Base-by-base conservation (phyloP, 2,329 filamentous ascomycete species). In the Penicillium decumbens region DNA sequence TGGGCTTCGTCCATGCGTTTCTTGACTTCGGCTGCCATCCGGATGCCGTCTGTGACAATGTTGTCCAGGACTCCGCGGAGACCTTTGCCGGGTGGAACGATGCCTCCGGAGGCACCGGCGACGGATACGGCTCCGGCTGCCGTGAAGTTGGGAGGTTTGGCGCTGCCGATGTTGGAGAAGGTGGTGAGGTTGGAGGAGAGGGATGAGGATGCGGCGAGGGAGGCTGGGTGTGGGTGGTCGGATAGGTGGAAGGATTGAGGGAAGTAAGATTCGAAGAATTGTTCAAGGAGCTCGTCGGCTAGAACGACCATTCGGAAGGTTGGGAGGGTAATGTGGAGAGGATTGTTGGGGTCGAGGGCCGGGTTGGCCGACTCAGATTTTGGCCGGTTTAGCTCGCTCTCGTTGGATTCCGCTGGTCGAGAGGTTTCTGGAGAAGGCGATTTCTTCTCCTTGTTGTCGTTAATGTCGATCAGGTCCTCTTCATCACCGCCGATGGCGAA, bases 271-370 rank as follows among this genome's bases (percentile, higher is more conserved):
- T 98, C 93, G 67, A 98, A 98, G 73, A 98, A 98, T 60, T 95
- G 88, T 64, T 98, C 92, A 5, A 98, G 81, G 0, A 95, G 80
- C 69, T 98, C 93, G 65, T 98, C 93, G 38, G 93, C 93, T 6
- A 98, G 82, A 8, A 98, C 88, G 3, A 98, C 90, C 93, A 98
- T 98, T 57, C 93, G 87, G 79, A 98, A 98, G 0, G 93, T 98
- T 1, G 93, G 93, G 1, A 98, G 80, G 0, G 93, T 97, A 64
- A 98, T 96, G 67, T 96, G 88, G 0, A 98, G 80, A 6, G 93
- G 93, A 56, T 95, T 92, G 24, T 89, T 85, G 2, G 93, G 93
- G 66, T 98, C 91, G 3, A 98, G 80, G 0, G 93, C 93, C 7
- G 85, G 83, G 65, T 98, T 98, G 41, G 90, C 90, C 18, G 87